Evolutionary conservation across 352 stramenopile genomes (phyloP).

Genomic region (Phytopythium cucurbitacearum): DNA sequence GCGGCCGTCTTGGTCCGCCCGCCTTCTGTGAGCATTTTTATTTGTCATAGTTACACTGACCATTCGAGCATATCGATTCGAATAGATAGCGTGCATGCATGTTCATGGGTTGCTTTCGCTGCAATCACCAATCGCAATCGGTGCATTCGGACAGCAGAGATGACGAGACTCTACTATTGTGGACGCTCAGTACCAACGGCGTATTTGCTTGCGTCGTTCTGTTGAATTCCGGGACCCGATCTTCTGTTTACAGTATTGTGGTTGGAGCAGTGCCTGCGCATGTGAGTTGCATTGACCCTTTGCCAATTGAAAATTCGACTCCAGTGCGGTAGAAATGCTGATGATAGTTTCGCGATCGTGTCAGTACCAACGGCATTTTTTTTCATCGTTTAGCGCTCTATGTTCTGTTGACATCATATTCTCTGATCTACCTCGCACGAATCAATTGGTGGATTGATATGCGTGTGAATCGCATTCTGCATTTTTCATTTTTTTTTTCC

Average conservation of each 20-base stretch:
- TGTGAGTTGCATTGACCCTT: constrained; percentile 2
- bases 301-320: not conserved
- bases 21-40: constrained; percentile 53
- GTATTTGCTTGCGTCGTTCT: not conserved
- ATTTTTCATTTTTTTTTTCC: too few species aligned
- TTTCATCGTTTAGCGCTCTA: not conserved
- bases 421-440: constrained; percentile 12
- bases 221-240: not conserved
- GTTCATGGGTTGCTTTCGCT: not conserved
- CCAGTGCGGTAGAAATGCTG: constrained; percentile 9
- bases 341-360: constrained; percentile 1
- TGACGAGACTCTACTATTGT: constrained; percentile 1
- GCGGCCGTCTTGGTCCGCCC: constrained; percentile 41
- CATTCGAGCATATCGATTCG: constrained; percentile 26
- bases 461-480: not conserved
- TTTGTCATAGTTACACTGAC: constrained; percentile 80
- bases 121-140: not conserved
- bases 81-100: constrained; percentile 4
- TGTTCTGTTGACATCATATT: constrained; percentile 22
- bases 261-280: not conserved
- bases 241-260: constrained; percentile 2
- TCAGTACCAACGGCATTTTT: constrained; percentile 20
- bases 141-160: constrained; percentile 7
- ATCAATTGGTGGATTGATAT: not conserved
- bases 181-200: constrained; percentile 12